Percentiles rank a stretch among this genome's conserved stretches.
These are phyloP conservation scores for Penicillium sp. DNA, from an alignment of 2,329 filamentous ascomycete genomes.

Conservation along the genomic window DNA sequence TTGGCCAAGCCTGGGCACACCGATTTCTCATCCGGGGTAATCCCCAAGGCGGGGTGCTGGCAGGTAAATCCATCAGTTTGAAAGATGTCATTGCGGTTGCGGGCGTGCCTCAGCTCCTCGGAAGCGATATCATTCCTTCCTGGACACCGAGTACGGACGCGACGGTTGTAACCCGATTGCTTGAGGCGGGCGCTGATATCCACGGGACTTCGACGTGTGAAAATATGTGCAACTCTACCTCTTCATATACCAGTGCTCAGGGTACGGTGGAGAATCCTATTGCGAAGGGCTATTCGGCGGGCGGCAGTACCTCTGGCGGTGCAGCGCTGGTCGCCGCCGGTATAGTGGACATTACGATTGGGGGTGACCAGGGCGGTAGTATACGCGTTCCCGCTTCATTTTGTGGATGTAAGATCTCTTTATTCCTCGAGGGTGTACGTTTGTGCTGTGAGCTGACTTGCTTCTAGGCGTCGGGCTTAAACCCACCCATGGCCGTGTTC, in stretches of 20 bases:
- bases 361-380: constrained; percentile 35
- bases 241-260: constrained; percentile 29
- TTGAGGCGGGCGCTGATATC: constrained; percentile 53
- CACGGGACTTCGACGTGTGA: constrained; percentile 54
- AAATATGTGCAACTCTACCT: constrained; percentile 46
- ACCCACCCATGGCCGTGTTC: constrained; percentile 52
- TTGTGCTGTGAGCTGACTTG: neutral
- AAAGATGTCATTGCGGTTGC: constrained; percentile 58
- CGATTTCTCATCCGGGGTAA: constrained; percentile 47
- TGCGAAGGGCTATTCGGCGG: constrained; percentile 29
- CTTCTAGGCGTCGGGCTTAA: constrained; percentile 46
- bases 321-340: constrained; percentile 28
- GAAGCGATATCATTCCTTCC: constrained; percentile 49
- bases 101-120: constrained; percentile 53
- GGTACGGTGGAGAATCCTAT: constrained; percentile 29
- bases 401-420: constrained; percentile 31
- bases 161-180: constrained; percentile 50
- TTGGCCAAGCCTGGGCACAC: constrained; percentile 53
- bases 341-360: constrained; percentile 30
- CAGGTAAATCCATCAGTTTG: constrained; percentile 49
- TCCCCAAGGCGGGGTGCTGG: constrained; percentile 26
- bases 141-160: constrained; percentile 56
- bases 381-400: constrained; percentile 44
- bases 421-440: neutral
- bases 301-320: constrained; percentile 30